Base-by-base conservation (phyloP, 208 protist species). In the Tritrichomonas musculus region DNA sequence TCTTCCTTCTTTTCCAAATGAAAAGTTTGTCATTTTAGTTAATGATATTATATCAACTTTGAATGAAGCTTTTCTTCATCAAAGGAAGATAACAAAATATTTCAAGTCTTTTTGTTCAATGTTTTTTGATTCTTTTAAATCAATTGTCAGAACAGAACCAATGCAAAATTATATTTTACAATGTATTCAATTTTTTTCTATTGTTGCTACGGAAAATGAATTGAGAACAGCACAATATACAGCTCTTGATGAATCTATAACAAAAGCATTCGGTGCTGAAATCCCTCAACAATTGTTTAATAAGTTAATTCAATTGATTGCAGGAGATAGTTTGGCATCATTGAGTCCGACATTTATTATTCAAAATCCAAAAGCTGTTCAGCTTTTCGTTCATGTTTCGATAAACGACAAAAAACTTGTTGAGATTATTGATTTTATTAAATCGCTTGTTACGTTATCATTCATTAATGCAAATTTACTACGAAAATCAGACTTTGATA, bases 241-340 rank as follows among this genome's bases (percentile, higher is more conserved):
- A 88, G 13, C 77, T 39, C 27, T 88, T 8, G 47, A 88, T 27
- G 41, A 60, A 20, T 57, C 41, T 39, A 88, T 88, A 22, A 53
- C 41, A 13, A 88, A 47, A 53, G 47, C 44, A 22, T 88, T 82
- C 30, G 47, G 41, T 39, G 33, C 77, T 5, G 39, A 13, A 39
- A n/a, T 57, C 11, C 41, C 77, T 22, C 41, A 25, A 39, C 8
- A 2, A 39, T 88, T 88, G 17, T 88, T 13, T 8, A 47, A n/a
- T 39, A 88, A 88, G 57, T 57, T 88, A 9, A 88, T 88, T 57
- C 77, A 88, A 88, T 57, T 88, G 41, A 47, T 88, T 60, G 77
- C 77, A 11, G 47, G 41, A 53, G 47, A 88, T 39, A 53, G n/a
- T 13, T 53, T 49, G 25, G 14, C 77, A 57, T 88, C 77, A 33